phyloP scores from a whole-genome alignment of 2,329 filamentous ascomycete genomes.

The Arachnomyces sp. region DNA sequence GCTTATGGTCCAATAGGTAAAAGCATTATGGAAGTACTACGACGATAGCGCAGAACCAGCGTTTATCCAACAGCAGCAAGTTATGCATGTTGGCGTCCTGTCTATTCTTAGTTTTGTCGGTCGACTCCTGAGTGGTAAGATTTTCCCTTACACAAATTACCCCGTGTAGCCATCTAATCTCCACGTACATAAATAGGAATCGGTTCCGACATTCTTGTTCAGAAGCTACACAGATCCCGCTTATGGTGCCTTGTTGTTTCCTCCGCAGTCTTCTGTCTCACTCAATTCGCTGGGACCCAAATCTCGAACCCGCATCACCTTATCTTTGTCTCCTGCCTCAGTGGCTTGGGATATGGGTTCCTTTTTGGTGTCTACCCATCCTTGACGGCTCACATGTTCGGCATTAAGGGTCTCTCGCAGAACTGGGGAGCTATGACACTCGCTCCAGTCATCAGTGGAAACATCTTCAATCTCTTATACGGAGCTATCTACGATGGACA shows the following conservation, averaged over 20 bases:
- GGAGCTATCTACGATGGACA: slow-evolving; percentile 75
- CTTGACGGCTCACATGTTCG: slow-evolving; percentile 82
- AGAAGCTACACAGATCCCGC: slow-evolving; percentile 67
- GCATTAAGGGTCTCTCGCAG: slow-evolving; percentile 77
- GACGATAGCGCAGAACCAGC: slow-evolving; percentile 63
- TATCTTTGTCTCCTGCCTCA: slow-evolving; percentile 69
- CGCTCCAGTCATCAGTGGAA: slow-evolving; percentile 76
- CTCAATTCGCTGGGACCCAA: slow-evolving; percentile 66
- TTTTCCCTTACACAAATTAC: not conserved
- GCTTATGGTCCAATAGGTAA: slow-evolving; percentile 35
- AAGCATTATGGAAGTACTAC: slow-evolving; percentile 80
- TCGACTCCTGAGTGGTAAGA: slow-evolving; percentile 63
- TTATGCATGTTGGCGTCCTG: slow-evolving; percentile 90
- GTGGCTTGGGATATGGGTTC: slow-evolving; percentile 83
- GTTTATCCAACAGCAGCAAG: slow-evolving; percentile 72
- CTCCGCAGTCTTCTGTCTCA: slow-evolving; percentile 65
- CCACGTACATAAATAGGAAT: slow-evolving; percentile 50
- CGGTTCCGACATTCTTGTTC: slow-evolving; percentile 83
- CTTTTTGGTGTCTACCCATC: slow-evolving; percentile 91
- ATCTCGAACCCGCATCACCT: slow-evolving; percentile 71
- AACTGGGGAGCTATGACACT: slow-evolving; percentile 97
- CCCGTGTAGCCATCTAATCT: slow-evolving; percentile 5
- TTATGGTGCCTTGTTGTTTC: slow-evolving; percentile 85
- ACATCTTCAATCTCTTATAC: slow-evolving; percentile 89
- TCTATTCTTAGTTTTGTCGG: slow-evolving; percentile 81